These are phyloP conservation scores for Nothophytophthora sp. DNA, from an alignment of 352 stramenopile species.

Conservation along the genomic window DNA sequence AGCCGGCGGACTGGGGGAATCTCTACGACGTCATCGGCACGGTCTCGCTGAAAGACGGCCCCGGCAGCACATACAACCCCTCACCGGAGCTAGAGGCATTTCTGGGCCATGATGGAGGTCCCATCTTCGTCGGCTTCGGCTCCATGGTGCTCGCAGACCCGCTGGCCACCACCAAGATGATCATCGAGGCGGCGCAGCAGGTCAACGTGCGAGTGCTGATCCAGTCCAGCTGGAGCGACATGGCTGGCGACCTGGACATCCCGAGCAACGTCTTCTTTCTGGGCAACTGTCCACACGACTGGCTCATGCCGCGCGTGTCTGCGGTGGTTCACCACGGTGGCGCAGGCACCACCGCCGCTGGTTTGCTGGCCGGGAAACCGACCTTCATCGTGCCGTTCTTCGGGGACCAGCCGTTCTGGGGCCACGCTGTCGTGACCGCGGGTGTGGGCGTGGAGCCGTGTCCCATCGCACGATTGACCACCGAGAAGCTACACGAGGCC, in stretches of 20 bases:
- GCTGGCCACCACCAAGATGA: conserved; percentile 65
- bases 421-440: conserved; percentile 72
- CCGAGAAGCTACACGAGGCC: conserved; percentile 67
- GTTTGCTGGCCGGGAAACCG: conserved; percentile 86
- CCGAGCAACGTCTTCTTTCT: conserved; percentile 58
- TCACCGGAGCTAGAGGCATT: conserved; percentile 57
- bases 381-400: conserved; percentile 96
- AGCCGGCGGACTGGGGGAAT: conserved; percentile 86
- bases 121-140: conserved; percentile 94
- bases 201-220: conserved; percentile 81
- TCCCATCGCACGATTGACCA: conserved; percentile 78
- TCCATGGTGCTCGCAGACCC: conserved; percentile 92
- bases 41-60: conserved; percentile 46
- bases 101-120: conserved; percentile 43
- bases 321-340: conserved; percentile 80
- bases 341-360: conserved; percentile 89
- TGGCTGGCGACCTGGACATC: conserved; percentile 37
- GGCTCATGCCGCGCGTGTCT: conserved; percentile 85
- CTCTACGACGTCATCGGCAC: conserved; percentile 87
- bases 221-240: conserved; percentile 86
- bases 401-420: conserved; percentile 94
- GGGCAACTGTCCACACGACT: conserved; percentile 83
- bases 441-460: conserved; percentile 86
- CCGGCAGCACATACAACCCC: conserved; percentile 33
- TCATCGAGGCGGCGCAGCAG: conserved; percentile 64